Evolutionary conservation across 176 grass and related monocot genomes (phyloP).

Genomic region (Oryza nivara): DNA sequence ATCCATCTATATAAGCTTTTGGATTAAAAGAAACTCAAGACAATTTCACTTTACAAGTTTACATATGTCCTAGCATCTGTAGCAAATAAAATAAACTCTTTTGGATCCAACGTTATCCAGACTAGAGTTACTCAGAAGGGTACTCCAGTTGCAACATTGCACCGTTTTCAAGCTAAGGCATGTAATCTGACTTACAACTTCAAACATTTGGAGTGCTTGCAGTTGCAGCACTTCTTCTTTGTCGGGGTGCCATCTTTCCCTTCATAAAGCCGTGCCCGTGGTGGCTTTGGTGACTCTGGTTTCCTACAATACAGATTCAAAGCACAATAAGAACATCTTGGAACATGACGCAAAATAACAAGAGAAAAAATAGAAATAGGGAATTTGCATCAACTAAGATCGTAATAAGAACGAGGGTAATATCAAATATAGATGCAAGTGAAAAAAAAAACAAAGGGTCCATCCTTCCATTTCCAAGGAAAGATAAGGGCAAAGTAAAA

Average conservation of each 20-base stretch:
- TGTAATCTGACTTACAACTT: conserved; percentile 77
- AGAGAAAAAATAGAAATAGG: background rate
- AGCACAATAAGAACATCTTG: conserved; percentile 35
- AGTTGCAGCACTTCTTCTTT: conserved; percentile 97
- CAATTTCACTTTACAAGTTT: background rate
- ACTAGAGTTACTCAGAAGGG: background rate
- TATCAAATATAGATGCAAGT: background rate
- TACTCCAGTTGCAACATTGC: conserved; percentile 6
- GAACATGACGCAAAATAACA: conserved; percentile 22
- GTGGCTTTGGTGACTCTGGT: conserved; percentile 74
- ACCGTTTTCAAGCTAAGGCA: conserved; percentile 12
- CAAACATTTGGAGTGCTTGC: conserved; percentile 89
- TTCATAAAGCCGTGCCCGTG: conserved; percentile 53
- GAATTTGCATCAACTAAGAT: conserved; percentile 16
- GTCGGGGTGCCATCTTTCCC: conserved; percentile 79
- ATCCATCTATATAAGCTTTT: conserved; percentile 30
- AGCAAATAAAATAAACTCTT: background rate
- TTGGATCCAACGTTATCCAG: conserved; percentile 4
- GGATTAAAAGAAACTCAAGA: background rate
- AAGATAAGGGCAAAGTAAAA: conserved; percentile 24
- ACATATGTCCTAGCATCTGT: conserved; percentile 10
- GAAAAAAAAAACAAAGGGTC: background rate
- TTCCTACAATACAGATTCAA: conserved; percentile 61
- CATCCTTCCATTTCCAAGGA: conserved; percentile 28
- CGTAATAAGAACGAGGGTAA: background rate